Conservation (phyloP, 441 rosid species). For the Aquilaria agallochum region DNA sequence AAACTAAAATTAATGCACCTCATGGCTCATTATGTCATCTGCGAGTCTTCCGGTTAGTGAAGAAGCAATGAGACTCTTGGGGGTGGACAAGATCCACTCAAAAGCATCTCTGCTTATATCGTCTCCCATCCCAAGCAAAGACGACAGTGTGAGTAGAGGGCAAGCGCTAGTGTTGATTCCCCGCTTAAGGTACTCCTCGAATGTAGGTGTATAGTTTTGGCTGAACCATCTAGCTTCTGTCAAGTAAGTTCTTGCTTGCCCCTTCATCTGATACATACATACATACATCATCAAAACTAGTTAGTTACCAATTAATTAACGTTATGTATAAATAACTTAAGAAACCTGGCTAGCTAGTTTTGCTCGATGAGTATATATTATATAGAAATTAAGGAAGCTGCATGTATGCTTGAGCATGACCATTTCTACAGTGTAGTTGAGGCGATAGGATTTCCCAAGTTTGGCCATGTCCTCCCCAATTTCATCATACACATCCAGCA, state of each 20-base stretch:
- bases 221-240: conserved; percentile 16
- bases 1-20: too few species aligned
- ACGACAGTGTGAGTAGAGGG: neutral
- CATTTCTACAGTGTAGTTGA: neutral
- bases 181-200: conserved; percentile 19
- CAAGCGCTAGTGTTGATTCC: neutral
- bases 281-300: too few species aligned
- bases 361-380: too few species aligned
- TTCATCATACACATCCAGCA: conserved; percentile 23
- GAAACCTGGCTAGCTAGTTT: too few species aligned
- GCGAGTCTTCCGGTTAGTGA: too few species aligned
- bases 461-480: conserved; percentile 13
- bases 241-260: conserved; percentile 5
- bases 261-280: conserved; percentile 6
- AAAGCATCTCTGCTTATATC: conserved; percentile 21
- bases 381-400: too few species aligned
- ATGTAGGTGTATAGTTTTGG: conserved; percentile 10
- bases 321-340: too few species aligned
- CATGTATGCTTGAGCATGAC: neutral
- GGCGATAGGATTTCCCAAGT: conserved; percentile 17
- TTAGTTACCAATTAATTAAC: too few species aligned
- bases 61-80: too few species aligned
- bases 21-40: too few species aligned
- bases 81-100: conserved; percentile 14
- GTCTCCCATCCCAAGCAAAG: conserved; percentile 19